These are phyloP conservation scores for Sedum album DNA, from an alignment of 164 flowering plant genomes.

Conservation along the genomic window DNA sequence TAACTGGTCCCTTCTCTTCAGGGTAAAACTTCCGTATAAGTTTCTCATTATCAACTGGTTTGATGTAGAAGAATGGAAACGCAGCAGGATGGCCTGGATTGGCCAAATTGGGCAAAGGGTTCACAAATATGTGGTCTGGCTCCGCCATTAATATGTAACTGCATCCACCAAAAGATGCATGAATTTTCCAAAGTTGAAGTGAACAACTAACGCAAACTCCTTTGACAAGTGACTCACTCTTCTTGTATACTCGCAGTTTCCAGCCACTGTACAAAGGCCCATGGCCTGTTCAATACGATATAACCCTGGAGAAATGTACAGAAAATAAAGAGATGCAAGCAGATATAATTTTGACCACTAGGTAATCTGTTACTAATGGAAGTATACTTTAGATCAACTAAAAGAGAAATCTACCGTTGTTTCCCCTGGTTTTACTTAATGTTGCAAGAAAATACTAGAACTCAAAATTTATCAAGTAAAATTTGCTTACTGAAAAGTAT, in stretches of 20 bases:
- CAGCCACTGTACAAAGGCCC: conserved; percentile 99
- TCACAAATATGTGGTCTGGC: conserved; percentile 86
- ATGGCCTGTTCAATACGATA: conserved; percentile 90
- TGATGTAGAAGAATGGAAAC: conserved; percentile 84
- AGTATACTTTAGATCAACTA: not conserved
- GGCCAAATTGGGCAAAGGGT: conserved; percentile 84
- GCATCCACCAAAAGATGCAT: conserved; percentile 18
- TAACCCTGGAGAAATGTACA: conserved; percentile 54
- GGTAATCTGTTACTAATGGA: not conserved
- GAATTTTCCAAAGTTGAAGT: not conserved
- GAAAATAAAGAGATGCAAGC: not conserved
- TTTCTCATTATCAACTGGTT: conserved; percentile 60
- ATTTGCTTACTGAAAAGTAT: not conserved
- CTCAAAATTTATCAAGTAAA: not conserved
- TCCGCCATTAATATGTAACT: conserved; percentile 95
- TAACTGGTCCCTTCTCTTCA: conserved; percentile 75
- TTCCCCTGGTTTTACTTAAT: not conserved
- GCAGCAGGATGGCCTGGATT: conserved; percentile 66
- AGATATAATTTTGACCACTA: not conserved
- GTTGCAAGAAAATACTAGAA: not conserved
- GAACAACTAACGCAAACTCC: not conserved
- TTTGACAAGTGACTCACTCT: conserved; percentile 52
- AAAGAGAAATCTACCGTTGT: not conserved
- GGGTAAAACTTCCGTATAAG: conserved; percentile 75
- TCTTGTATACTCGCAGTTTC: conserved; percentile 76